A percentile compares a stretch with the other conserved stretches of the same genome.
phyloP scores from a whole-genome alignment of 2,329 filamentous ascomycete species.

The Botrytis squamosa region DNA sequence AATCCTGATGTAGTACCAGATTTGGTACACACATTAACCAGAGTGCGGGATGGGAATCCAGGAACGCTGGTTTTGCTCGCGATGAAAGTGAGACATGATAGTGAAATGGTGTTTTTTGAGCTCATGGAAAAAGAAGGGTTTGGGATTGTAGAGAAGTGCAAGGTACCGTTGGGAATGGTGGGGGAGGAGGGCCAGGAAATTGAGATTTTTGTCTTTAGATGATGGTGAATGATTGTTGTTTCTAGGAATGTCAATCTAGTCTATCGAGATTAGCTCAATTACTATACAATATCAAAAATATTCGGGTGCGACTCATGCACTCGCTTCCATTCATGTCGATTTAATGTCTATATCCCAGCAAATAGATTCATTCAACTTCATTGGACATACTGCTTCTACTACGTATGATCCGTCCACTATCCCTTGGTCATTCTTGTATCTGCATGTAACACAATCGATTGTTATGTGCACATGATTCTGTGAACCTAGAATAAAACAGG shows the following conservation, averaged over 20 bases:
- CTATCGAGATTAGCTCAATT: neutral
- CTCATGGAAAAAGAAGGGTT: constrained; percentile 47
- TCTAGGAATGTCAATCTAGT: neutral
- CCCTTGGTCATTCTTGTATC: neutral
- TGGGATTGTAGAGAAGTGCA: constrained; percentile 26
- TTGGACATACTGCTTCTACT: neutral
- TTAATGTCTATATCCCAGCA: neutral
- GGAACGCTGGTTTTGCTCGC: constrained; percentile 51
- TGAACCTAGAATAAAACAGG: neutral
- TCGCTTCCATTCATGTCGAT: neutral
- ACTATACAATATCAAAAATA: neutral
- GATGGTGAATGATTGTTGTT: neutral
- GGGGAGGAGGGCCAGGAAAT: constrained; percentile 35
- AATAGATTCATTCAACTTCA: neutral
- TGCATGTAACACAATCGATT: neutral
- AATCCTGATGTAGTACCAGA: constrained; percentile 65
- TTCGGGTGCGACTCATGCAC: neutral
- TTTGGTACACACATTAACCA: constrained; percentile 56
- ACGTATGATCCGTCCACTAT: neutral
- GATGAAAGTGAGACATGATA: constrained; percentile 66
- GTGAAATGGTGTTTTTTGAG: constrained; percentile 65
- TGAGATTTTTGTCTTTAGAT: constrained; percentile 35
- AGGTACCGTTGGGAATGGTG: constrained; percentile 30
- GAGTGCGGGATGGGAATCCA: constrained; percentile 23
- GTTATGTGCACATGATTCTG: neutral